Evolutionary conservation across 1,139 yeast species (phyloP).

Genomic region (Suhomyces bokatorum): DNA sequence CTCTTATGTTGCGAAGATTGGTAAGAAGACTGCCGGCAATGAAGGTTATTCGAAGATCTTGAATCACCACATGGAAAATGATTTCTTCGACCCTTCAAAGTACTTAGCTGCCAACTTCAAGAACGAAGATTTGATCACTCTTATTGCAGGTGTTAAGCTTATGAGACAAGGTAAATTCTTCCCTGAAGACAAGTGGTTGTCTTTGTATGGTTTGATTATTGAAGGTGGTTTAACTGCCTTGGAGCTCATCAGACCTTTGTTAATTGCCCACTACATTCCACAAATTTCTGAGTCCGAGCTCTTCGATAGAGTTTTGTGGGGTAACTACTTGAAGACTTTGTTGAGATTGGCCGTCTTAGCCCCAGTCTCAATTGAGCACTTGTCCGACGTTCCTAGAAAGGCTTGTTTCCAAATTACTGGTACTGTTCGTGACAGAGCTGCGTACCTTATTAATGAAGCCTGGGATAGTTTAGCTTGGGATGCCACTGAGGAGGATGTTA

Average conservation of each 20-base stretch:
- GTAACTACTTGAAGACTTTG: constrained; percentile 59
- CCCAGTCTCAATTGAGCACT: constrained; percentile 62
- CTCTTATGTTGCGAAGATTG: constrained; percentile 55
- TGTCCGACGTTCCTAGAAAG: constrained; percentile 70
- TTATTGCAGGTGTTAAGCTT: constrained; percentile 56
- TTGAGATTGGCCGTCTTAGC: constrained; percentile 54
- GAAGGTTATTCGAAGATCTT: constrained; percentile 41
- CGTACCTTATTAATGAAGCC: constrained; percentile 54
- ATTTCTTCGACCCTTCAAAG: constrained; percentile 34
- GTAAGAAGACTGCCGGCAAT: constrained; percentile 47
- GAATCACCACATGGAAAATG: constrained; percentile 27
- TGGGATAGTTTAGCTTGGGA: constrained; percentile 81
- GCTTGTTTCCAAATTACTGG: constrained; percentile 68
- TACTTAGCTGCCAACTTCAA: constrained; percentile 38
- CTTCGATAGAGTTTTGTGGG: constrained; percentile 63
- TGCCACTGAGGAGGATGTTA: constrained; percentile 56
- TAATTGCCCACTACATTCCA: constrained; percentile 58
- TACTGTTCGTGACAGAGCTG: constrained; percentile 62
- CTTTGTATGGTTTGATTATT: constrained; percentile 61
- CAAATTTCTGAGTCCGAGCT: constrained; percentile 46
- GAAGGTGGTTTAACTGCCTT: constrained; percentile 61
- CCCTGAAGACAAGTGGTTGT: constrained; percentile 70
- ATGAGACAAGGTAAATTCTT: constrained; percentile 60
- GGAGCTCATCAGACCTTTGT: constrained; percentile 56
- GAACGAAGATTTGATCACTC: constrained; percentile 46